phyloP scores from a whole-genome alignment of 352 stramenopile species.

The Thalassiosira livingstoniorum region DNA sequence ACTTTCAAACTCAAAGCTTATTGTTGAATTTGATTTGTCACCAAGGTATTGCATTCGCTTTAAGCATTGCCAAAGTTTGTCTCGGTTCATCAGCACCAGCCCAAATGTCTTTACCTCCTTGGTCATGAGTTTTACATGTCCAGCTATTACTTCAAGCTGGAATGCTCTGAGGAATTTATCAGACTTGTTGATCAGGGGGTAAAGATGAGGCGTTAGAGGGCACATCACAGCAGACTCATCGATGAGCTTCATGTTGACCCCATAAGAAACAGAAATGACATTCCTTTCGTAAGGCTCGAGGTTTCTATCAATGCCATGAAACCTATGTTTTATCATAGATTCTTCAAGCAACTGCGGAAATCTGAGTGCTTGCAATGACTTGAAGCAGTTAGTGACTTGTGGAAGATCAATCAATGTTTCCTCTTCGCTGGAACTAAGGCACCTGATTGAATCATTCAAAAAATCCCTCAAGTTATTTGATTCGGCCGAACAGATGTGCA shows the following conservation, averaged over 20 bases:
- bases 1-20: conserved; percentile 71
- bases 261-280: conserved; percentile 75
- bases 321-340: conserved; percentile 58
- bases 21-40: conserved; percentile 52
- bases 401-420: neutral
- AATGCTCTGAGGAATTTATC: conserved; percentile 49
- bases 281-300: conserved; percentile 47
- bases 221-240: conserved; percentile 68
- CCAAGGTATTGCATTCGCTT: conserved; percentile 53
- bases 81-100: conserved; percentile 60
- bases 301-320: conserved; percentile 40
- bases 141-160: too few species aligned
- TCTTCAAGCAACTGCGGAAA: conserved; percentile 61
- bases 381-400: conserved; percentile 16
- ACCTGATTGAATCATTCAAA: neutral
- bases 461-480: conserved; percentile 34
- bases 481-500: conserved; percentile 6
- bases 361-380: conserved; percentile 24
- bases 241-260: conserved; percentile 67
- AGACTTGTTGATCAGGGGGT: conserved; percentile 72
- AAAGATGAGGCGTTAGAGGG: conserved; percentile 73
- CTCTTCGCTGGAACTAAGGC: neutral
- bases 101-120: conserved; percentile 24
- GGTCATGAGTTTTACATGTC: conserved; percentile 8
- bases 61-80: conserved; percentile 80